A percentile compares a stretch with the other conserved stretches of the same genome.
These are phyloP conservation scores for Flaveria bidentis DNA, from an alignment of 129 eudicot species.

Conservation along the genomic window DNA sequence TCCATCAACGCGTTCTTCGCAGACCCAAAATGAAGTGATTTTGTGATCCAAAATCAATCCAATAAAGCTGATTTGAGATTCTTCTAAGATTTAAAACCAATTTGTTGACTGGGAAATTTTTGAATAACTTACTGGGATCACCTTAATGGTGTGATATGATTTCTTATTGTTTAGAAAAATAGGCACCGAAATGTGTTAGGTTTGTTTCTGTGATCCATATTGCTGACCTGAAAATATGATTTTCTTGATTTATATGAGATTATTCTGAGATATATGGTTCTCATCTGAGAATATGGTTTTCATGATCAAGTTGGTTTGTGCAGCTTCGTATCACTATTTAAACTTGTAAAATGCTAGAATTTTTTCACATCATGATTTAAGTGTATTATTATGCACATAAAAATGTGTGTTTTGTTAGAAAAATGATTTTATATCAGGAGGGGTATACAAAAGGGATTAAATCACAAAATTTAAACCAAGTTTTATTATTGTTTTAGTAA, in stretches of 20 bases:
- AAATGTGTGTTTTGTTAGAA: too few relatives aligned
- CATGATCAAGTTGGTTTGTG: too few relatives aligned
- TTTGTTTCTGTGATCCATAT: not conserved
- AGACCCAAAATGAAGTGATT: constrained; percentile 52
- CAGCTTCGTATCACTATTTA: too few relatives aligned
- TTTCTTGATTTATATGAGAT: not conserved
- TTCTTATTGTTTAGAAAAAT: not conserved
- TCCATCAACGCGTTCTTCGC: constrained; percentile 71
- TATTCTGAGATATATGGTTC: too few relatives aligned
- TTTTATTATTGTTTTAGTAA: too few relatives aligned
- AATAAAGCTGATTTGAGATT: constrained; percentile 18
- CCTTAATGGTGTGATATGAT: constrained; percentile 18
- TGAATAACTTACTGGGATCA: constrained; percentile 12
- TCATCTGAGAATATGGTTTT: too few relatives aligned
- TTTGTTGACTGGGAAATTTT: constrained; percentile 15
- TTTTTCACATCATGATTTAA: too few relatives aligned
- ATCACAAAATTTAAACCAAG: too few relatives aligned
- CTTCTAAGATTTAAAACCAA: constrained; percentile 17
- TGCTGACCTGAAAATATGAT: not conserved
- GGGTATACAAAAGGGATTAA: too few relatives aligned
- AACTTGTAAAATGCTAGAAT: too few relatives aligned
- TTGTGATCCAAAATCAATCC: constrained; percentile 14
- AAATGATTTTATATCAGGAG: too few relatives aligned
- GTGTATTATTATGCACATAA: too few relatives aligned
- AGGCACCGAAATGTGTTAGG: not conserved